These are phyloP conservation scores for Stachybotrys echinatus DNA, from an alignment of 2,329 filamentous ascomycete genomes.

Conservation along the genomic window DNA sequence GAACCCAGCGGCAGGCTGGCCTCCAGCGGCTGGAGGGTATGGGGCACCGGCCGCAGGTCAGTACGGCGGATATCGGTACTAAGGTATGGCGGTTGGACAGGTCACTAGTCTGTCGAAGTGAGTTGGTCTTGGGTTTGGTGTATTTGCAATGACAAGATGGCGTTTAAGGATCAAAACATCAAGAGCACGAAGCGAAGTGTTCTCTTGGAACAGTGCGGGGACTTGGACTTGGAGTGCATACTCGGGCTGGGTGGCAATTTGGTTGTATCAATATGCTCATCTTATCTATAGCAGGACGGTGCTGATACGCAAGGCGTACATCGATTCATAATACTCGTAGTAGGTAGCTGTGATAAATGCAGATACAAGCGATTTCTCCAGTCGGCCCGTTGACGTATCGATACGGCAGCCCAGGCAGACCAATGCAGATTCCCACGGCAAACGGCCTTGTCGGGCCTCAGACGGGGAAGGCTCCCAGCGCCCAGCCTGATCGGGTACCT, in stretches of 20 bases:
- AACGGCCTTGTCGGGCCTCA: neutral
- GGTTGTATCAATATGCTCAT: neutral
- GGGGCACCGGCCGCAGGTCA: constrained; percentile 26
- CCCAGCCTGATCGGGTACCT: too few relatives aligned
- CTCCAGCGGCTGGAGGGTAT: constrained; percentile 21
- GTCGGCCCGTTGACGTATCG: neutral
- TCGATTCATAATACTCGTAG: too few relatives aligned
- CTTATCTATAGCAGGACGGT: too few relatives aligned
- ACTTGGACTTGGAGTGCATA: neutral
- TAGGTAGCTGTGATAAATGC: neutral
- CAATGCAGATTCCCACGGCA: neutral
- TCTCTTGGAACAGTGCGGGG: neutral
- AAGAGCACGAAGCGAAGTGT: neutral
- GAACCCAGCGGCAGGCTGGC: constrained; percentile 19
- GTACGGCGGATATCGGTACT: constrained; percentile 30
- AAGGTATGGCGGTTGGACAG: neutral
- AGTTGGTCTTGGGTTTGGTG: neutral
- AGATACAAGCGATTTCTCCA: neutral
- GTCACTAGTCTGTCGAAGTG: neutral
- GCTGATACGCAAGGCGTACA: too few relatives aligned
- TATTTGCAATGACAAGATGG: neutral
- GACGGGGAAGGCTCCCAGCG: too few relatives aligned
- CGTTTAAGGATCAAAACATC: neutral
- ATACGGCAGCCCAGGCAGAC: neutral
- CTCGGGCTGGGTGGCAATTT: neutral